Base-by-base conservation (phyloP, 352 stramenopile species). In the Globisporangium okanoganense region DNA sequence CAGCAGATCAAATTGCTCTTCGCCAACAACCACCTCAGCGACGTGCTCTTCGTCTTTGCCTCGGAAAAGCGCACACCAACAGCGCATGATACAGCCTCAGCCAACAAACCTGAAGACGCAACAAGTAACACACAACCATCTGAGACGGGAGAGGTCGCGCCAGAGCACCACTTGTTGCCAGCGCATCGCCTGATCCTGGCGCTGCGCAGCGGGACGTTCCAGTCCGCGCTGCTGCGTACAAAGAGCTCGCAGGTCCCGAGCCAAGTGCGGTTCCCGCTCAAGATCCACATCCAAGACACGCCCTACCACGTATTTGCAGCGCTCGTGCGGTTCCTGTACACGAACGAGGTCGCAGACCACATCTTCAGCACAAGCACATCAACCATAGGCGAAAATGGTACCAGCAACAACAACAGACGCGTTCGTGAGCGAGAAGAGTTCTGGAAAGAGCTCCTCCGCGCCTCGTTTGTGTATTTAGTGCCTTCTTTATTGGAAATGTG, bases 261-360 rank as follows among this genome's bases (percentile, higher is more conserved):
- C 12, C 77, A 90, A 60, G 73, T 93, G 45, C 78, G 82, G 7
- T 92, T 95, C 33, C 85, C 83, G 13, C 70, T 95, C 31, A 90
- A 90, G 60, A 90, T 94, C 48, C 61, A 90, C 67, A 72, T 94
- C 18, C 76, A 92, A 53, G 83, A 94, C 65, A 94, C 85, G n/a
- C 62, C 85, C 13, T 91, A 86, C 44, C 67, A 59, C 12, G 78
- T 90, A 5, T 93, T 94, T 66, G 78, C 81, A 22, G 72, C 76
- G 41, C 54, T 94, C 51, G 61, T 94, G 41, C 63, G 74, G 25
- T 95, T 84, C 52, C 57, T 95, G 27, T 95, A 95, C 69, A 90
- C 79, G n/a, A 87, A 88, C 48, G 73, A 93, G 35, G 63, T 89
- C 33, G 51, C 35, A 2, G 27, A 40, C 20, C 16, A 45, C 40